A percentile compares a stretch with the other conserved stretches of the same genome.
Evolutionary conservation across 2,329 filamentous ascomycete species (phyloP).

Genomic region (Pestalotiopsis sp.): DNA sequence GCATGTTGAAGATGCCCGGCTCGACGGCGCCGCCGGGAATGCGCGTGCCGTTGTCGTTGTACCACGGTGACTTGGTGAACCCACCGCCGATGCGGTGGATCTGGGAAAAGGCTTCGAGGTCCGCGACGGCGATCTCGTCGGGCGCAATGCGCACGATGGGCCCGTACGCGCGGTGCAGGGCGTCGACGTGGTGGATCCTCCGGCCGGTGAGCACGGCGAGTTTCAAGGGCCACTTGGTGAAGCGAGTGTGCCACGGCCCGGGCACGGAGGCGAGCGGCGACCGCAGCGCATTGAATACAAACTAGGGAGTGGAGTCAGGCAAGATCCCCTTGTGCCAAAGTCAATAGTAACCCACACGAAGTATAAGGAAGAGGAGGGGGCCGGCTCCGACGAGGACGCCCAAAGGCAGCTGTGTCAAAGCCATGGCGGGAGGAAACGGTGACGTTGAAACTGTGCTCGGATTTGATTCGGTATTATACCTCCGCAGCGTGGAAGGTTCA

Average conservation of each 20-base stretch:
- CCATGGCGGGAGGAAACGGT: background rate
- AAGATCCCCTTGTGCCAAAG: background rate
- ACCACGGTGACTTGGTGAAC: constrained; percentile 21
- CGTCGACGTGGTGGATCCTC: constrained; percentile 7
- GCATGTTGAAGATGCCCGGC: constrained; percentile 36
- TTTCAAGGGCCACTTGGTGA: background rate
- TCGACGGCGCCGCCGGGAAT: background rate
- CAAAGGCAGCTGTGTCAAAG: background rate
- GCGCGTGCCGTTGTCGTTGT: background rate
- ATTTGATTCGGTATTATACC: background rate
- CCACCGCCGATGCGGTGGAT: constrained; percentile 26
- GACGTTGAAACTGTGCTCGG: background rate
- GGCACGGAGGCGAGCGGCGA: constrained; percentile 1
- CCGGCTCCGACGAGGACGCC: background rate
- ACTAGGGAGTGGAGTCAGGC: background rate
- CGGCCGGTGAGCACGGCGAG: background rate
- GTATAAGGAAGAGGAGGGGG: background rate
- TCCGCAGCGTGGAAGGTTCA: background rate
- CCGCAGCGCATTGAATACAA: background rate
- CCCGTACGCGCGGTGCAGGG: constrained; percentile 14
- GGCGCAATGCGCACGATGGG: constrained; percentile 29
- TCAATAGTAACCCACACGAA: background rate
- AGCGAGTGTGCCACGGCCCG: constrained; percentile 3
- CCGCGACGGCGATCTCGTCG: constrained; percentile 24
- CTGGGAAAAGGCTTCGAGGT: constrained; percentile 17